Base-by-base conservation (phyloP, 495 filamentous ascomycete genomes). In the Aspergillus olivimuriae region DNA sequence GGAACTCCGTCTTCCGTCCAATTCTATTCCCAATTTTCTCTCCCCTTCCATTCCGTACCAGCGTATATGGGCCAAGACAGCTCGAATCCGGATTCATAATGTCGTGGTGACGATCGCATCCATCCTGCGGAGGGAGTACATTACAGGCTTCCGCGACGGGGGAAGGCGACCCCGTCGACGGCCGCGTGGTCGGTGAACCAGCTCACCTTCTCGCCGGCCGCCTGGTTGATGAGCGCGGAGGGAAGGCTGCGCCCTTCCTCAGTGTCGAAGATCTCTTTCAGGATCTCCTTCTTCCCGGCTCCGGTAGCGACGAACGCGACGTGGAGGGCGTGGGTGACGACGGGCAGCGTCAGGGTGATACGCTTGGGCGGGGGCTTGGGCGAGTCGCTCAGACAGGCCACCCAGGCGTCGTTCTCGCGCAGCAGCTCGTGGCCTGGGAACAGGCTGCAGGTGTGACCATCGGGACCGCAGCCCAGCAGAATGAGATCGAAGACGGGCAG, bases 361-460 rank as follows among this genome's bases (percentile, higher is more conserved):
- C 92, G 80, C 62, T 81, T 82, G 31, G 88, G 74, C 15, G 92
- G 92, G 18, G 91, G 89, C 78, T 98, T 98, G 22, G 92, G 92
- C 17, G 87, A 94, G 67, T 96, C 86, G 58, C 81, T 81, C 53
- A 94, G 89, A 3, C 90, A 77, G 4, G 86, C 83, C 9, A 96
- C 89, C 92, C 92, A 98, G 24, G 89, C 90, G 53, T 84, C 82
- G 45, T 80, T 80, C 72, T 97, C 92, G 32, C 90, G 79, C 48
- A 98, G 73, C 31, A 97, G 73, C 34, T 81, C 80, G 51, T 95
- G 91, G 19, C 84, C 83, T 4, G 92, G 94, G 72, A 98, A 98
- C 21, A 97, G 73, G 52, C 83, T 89, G 83, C 94, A 97, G 18
- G 92, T 96, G 66, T 98, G 92, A 28, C 92, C 92, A 60, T 98